Base-by-base conservation (phyloP, 2,329 filamentous ascomycete species). In the Thermothelomyces thermophilus region DNA sequence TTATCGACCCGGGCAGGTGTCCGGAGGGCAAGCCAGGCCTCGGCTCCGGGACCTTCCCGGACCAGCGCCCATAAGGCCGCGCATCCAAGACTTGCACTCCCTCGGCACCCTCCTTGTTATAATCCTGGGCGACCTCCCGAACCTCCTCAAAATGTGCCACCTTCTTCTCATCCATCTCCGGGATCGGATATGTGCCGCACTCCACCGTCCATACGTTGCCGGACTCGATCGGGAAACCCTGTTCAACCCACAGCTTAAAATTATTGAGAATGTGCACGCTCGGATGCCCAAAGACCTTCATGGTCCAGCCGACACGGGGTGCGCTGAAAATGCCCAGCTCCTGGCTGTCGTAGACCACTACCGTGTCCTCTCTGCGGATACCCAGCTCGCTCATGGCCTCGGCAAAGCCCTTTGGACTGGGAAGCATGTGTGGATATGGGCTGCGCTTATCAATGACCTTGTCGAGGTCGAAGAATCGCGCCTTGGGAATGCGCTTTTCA, bases 391-490 rank as follows among this genome's bases (percentile, higher is more conserved):
- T 84, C 90, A 98, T 94, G 36, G 90, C 88, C 47, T 84, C 79
- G 39, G 88, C 87, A 64, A 98, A 97, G 45, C 81, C 77, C 62
- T 87, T 82, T 33, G 87, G 76, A 7, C 79, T 84, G 2, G 93
- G 93, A 2, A 98, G 80, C 93, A 98, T 98, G 67, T 98, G 93
- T 7, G 93, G 91, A 66, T 95, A 97, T 1, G 88, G 86, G 48
- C 86, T 95, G 60, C 82, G 81, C 57, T 83, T 83, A 69, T 98
- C 90, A 62, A 93, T 89, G 64, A 95, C 80, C 61, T 83, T 88
- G 69, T 98, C 93, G 47, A 98, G 77, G 68, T 98, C 90, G 68
- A 98, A 98, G 79, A 97, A 98, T 28, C 90, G 86, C 1, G 93
- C 86, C 62, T 84, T 83, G 19, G 90, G 91, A 56, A 98, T 93